These are phyloP conservation scores for Polyporus arcularius DNA, from an alignment of 768 basidiomycete genomes.

Conservation along the genomic window DNA sequence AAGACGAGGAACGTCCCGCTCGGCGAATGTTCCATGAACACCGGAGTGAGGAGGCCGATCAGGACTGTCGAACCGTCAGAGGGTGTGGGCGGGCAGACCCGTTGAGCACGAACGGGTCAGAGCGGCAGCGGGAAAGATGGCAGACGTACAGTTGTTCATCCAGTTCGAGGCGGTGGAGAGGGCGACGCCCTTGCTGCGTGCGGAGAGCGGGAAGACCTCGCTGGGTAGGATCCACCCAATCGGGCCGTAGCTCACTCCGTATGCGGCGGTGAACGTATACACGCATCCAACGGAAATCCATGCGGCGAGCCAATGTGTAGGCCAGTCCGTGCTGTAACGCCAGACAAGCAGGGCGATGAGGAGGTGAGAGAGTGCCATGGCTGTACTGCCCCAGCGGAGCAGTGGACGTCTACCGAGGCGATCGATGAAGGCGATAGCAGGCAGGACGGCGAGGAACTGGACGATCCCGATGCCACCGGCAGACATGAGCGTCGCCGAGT, in stretches of 20 bases:
- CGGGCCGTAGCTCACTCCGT: conserved; percentile 77
- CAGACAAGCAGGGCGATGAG: conserved; percentile 64
- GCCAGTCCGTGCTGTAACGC: conserved; percentile 58
- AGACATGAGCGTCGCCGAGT: conserved; percentile 61
- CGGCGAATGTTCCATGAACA: conserved; percentile 61
- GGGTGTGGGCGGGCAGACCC: not conserved
- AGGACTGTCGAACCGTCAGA: conserved; percentile 50
- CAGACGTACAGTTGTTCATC: conserved; percentile 67
- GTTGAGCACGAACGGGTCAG: not conserved
- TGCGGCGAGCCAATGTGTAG: conserved; percentile 54
- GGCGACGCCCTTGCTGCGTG: conserved; percentile 81
- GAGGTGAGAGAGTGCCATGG: conserved; percentile 68
- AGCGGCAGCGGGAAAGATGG: not conserved
- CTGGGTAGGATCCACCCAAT: conserved; percentile 84
- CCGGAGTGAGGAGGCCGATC: conserved; percentile 73
- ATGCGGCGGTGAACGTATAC: conserved; percentile 76
- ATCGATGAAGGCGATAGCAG: conserved; percentile 73
- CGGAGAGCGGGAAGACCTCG: conserved; percentile 79
- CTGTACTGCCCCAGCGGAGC: conserved; percentile 59
- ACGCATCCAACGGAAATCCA: conserved; percentile 74
- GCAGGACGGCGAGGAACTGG: conserved; percentile 75
- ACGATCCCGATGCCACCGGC: conserved; percentile 80
- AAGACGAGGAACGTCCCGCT: conserved; percentile 75
- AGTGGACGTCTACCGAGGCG: conserved; percentile 65
- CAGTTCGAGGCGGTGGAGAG: conserved; percentile 86